Conservation (phyloP, 805 yeast genomes). For the Candida golubevii region DNA sequence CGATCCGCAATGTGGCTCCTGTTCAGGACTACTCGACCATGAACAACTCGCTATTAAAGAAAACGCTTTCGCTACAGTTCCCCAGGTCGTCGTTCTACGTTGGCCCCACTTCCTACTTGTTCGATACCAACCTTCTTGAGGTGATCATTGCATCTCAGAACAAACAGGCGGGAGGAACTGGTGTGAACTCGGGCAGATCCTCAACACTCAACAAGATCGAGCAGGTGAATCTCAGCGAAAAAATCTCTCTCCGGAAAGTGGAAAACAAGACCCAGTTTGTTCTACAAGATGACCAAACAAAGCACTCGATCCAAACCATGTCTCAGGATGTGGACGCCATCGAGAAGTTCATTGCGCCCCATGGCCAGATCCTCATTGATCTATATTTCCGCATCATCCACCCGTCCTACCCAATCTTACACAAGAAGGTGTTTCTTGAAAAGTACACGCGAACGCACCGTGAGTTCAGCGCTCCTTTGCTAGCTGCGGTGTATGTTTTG, state of each 20-base stretch:
- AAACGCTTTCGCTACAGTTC: conserved; percentile 71
- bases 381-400: conserved; percentile 82
- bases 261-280: conserved; percentile 72
- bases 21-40: conserved; percentile 63
- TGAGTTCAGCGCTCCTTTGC: conserved; percentile 84
- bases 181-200: conserved; percentile 7
- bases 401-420: conserved; percentile 87
- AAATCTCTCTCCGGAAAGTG: conserved; percentile 72
- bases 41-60: conserved; percentile 60
- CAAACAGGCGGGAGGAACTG: conserved; percentile 20
- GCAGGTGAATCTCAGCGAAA: conserved; percentile 69
- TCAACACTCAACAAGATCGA: conserved; percentile 48
- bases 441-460: conserved; percentile 87
- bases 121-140: conserved; percentile 68
- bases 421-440: conserved; percentile 86
- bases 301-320: conserved; percentile 61
- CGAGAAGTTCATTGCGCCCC: conserved; percentile 85
- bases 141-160: conserved; percentile 43
- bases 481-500: conserved; percentile 85
- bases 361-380: conserved; percentile 77
- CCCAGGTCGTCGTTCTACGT: conserved; percentile 87
- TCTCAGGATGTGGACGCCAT: conserved; percentile 78
- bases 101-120: conserved; percentile 78
- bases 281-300: conserved; percentile 74
- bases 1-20: conserved; percentile 52